Percentiles rank a stretch among this genome's conserved stretches.
Evolutionary conservation across 2,329 filamentous ascomycete species (phyloP).

Genomic region (Penicillium sclerotigenum): DNA sequence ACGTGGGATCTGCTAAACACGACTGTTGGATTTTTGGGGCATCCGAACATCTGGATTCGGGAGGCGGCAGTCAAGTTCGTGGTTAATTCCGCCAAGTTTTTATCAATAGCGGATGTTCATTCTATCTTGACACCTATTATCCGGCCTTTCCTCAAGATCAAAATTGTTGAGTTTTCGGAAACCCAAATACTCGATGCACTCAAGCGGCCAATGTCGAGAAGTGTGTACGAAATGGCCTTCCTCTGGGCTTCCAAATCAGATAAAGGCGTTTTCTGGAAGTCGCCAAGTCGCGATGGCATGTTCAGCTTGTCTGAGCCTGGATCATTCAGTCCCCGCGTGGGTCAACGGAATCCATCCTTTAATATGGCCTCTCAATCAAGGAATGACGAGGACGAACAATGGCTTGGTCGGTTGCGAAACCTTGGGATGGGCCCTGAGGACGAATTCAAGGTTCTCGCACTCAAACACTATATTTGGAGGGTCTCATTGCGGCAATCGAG

Average conservation of each 20-base stretch:
- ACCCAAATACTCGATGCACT: slow-evolving; percentile 73
- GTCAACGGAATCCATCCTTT: slow-evolving; percentile 42
- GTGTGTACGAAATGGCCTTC: slow-evolving; percentile 79
- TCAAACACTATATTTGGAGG: slow-evolving; percentile 89
- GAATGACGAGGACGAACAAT: slow-evolving; percentile 91
- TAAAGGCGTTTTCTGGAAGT: slow-evolving; percentile 82
- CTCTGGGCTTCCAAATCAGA: slow-evolving; percentile 82
- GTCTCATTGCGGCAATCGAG: slow-evolving; percentile 69
- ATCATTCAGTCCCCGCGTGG: slow-evolving; percentile 54
- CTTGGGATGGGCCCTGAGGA: slow-evolving; percentile 79
- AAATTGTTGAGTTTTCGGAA: slow-evolving; percentile 68
- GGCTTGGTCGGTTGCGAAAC: slow-evolving; percentile 80
- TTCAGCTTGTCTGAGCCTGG: slow-evolving; percentile 64
- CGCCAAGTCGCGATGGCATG: slow-evolving; percentile 65
- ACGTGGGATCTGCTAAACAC: slow-evolving; percentile 86
- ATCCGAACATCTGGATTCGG: slow-evolving; percentile 92
- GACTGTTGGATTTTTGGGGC: slow-evolving; percentile 79
- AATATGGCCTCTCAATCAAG: slow-evolving; percentile 63
- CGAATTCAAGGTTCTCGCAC: slow-evolving; percentile 79
- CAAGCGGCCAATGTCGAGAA: slow-evolving; percentile 74
- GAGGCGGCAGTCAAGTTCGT: slow-evolving; percentile 85
- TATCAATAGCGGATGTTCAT: slow-evolving; percentile 75
- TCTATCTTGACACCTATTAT: slow-evolving; percentile 81
- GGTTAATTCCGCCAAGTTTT: slow-evolving; percentile 68
- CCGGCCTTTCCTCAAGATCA: slow-evolving; percentile 74